Conservation (phyloP, 306 rosid genomes). For the Begonia masoniana region DNA sequence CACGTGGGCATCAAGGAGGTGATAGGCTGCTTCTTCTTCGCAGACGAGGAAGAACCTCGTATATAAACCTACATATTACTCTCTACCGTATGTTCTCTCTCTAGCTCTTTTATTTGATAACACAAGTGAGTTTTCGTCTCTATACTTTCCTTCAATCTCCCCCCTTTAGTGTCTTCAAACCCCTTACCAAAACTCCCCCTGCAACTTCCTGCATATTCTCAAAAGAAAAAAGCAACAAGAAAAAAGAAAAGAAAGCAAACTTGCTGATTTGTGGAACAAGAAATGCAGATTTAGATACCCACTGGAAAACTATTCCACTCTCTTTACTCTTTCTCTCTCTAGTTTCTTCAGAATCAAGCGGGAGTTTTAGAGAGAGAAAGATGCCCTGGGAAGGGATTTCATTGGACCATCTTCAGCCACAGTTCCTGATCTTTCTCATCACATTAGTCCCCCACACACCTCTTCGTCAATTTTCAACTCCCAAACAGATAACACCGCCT, state of each 20-base stretch:
- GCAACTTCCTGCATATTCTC: constrained; percentile 30
- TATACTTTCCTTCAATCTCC: neutral
- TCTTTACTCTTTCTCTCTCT: too few species aligned
- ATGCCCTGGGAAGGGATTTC: too few species aligned
- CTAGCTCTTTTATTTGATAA: constrained; percentile 9
- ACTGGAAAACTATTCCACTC: neutral
- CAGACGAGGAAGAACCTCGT: too few species aligned
- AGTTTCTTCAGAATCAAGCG: constrained; percentile 14
- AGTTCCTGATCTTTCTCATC: too few species aligned
- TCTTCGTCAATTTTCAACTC: too few species aligned
- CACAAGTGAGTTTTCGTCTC: constrained; percentile 11
- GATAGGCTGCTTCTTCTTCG: too few species aligned
- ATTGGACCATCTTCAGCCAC: too few species aligned
- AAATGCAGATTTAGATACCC: neutral
- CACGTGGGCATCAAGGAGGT: too few species aligned
- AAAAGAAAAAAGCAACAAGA: constrained; percentile 10
- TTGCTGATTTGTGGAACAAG: neutral
- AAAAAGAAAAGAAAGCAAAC: neutral
- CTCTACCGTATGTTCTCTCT: constrained; percentile 9
- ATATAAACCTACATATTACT: constrained; percentile 8
- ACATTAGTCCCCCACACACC: too few species aligned
- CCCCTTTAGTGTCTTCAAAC: too few species aligned
- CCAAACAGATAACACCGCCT: too few species aligned
- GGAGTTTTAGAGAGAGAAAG: constrained; percentile 18
- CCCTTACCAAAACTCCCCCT: too few species aligned